These are phyloP conservation scores for Lactarius sanguifluus DNA, from an alignment of 768 basidiomycete genomes.

Conservation along the genomic window DNA sequence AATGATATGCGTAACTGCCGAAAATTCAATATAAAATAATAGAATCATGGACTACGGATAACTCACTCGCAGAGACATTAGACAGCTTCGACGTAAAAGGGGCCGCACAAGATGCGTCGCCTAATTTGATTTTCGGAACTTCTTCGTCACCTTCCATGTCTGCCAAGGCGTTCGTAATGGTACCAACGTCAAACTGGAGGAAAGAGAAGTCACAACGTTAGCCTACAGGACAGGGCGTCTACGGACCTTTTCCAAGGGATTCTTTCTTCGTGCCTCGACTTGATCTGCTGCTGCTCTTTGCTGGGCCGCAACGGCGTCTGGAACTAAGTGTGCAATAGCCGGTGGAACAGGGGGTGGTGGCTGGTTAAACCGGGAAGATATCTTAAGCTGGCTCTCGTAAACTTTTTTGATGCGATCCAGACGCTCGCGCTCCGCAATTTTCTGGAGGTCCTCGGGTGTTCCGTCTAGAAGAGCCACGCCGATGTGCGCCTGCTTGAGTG, in stretches of 20 bases:
- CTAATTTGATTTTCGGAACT: conserved; percentile 96
- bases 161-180: conserved; percentile 82
- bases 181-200: conserved; percentile 67
- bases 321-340: conserved; percentile 83
- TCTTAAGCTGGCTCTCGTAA: conserved; percentile 92
- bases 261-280: conserved; percentile 66
- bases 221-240: background rate
- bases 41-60: background rate
- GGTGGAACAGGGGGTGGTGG: conserved; percentile 92
- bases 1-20: conserved; percentile 90
- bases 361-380: conserved; percentile 88
- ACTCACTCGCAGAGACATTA: conserved; percentile 94
- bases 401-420: conserved; percentile 93
- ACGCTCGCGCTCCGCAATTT: conserved; percentile 90
- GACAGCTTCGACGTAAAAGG: conserved; percentile 98
- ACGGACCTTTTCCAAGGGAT: conserved; percentile 88
- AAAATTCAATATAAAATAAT: background rate
- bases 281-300: conserved; percentile 70
- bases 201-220: conserved; percentile 21
- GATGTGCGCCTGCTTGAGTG: conserved; percentile 96
- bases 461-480: conserved; percentile 93
- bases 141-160: conserved; percentile 96
- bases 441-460: conserved; percentile 85
- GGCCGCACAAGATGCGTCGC: conserved; percentile 98
- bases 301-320: conserved; percentile 89